Evolutionary conservation across 2,329 filamentous ascomycete species (phyloP), one percentile per base, ranked within the genome.

Genomic region (Didymella lethalis): DNA sequence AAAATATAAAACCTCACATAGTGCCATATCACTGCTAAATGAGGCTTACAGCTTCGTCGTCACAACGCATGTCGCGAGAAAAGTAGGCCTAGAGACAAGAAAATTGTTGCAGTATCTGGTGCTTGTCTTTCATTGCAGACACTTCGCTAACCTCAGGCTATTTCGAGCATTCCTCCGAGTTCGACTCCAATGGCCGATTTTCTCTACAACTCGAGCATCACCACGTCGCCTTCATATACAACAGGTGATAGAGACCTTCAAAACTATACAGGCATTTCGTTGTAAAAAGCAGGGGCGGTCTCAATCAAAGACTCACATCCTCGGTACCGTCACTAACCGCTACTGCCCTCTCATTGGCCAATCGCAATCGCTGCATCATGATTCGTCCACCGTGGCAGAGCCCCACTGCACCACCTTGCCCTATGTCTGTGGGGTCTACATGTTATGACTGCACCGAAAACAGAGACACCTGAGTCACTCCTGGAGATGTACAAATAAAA

Each of bases 351-450:
- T 36, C 16, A 48, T 40, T 23, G 25, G 23, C 12, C 43, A 38
- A 16, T 28, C 25, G 32, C 40, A 16, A 12, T 2, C 14, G 29
- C 49, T 36, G 18, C 12, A 20, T 14, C 20, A 16, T 45, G 40
- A 52, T 52, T 52, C 40, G 49, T 40, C 49, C 8, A 40, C 20
- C 32, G 18, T 7, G 28, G 14, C 25, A 10, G 16, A 5, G 29
- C 16, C 40, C 53, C 46, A 56, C 53, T 49, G 25, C 6, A 38
- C 48, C 51, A 60, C 28, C 52, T 48, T 52, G 57, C 57, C 57
- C 57, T 59, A 40, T 14, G 38, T 26, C 26, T 48, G 46, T 54
- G 50, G 47, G n/a, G 31, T 18, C 29, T 29, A 54, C 41, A 46
- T n/a, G 41, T 59, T 59, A 54, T 59, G 51, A 59, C 57, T 59